Evolutionary conservation across 2,329 filamentous ascomycete species (phyloP).

Genomic region (Scedosporium apiospermum): DNA sequence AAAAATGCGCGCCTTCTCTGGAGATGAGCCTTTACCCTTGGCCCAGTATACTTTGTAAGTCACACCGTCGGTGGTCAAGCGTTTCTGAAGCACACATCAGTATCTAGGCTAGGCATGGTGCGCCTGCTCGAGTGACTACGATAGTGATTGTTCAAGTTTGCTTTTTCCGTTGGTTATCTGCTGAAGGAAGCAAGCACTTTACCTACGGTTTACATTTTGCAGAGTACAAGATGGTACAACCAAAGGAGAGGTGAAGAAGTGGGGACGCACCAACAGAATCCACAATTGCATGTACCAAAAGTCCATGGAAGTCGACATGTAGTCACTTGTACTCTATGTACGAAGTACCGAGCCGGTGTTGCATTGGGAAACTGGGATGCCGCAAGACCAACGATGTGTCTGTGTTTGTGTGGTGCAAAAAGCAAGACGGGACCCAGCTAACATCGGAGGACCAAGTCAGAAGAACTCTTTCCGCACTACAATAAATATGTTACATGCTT

Average conservation of each 20-base stretch:
- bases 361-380: background rate
- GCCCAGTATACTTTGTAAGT: too few species aligned
- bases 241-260: background rate
- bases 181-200: background rate
- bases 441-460: background rate
- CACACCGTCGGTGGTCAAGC: too few species aligned
- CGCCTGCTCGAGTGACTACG: too few species aligned
- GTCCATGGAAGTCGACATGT: background rate
- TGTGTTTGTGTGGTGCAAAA: background rate
- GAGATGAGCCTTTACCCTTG: too few species aligned
- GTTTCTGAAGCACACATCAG: too few species aligned
- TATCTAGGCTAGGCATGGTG: too few species aligned
- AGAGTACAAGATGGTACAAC: background rate
- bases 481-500: too few species aligned
- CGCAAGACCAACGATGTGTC: background rate
- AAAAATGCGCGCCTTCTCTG: too few species aligned
- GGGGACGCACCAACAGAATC: background rate
- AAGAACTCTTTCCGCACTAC: too few species aligned
- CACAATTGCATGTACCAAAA: too few species aligned
- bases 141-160: background rate
- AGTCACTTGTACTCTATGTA: too few species aligned
- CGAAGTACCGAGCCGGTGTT: too few species aligned
- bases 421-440: background rate
- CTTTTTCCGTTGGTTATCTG: background rate
- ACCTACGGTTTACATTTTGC: background rate